Percentiles rank a stretch among this genome's conserved stretches.
Conservation (phyloP, 2,329 filamentous ascomycete species). For the Colletotrichum tamarilloi region DNA sequence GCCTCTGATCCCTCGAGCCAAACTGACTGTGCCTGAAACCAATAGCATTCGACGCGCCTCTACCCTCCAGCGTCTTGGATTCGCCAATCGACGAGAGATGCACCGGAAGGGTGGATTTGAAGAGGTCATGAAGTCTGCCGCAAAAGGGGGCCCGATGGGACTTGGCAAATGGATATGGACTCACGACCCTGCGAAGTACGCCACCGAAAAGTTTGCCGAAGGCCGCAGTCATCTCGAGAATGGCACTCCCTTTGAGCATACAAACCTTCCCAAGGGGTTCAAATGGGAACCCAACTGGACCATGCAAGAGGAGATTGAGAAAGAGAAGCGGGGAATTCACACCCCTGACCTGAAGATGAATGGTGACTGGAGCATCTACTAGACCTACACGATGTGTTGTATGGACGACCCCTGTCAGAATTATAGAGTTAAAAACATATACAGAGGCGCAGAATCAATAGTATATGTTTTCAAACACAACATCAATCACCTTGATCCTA, state of each 20-base stretch:
- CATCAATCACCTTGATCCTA: background rate
- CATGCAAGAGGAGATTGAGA: slow-evolving; percentile 17
- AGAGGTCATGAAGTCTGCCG: too few species aligned
- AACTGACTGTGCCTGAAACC: too few species aligned
- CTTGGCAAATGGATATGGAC: too few species aligned
- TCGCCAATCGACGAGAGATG: too few species aligned
- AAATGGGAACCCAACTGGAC: slow-evolving; percentile 10
- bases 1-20: too few species aligned
- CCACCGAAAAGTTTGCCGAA: background rate
- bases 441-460: background rate
- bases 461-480: background rate
- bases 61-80: too few species aligned
- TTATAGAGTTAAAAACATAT: background rate
- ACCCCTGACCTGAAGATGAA: slow-evolving; percentile 21
- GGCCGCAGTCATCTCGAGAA: background rate
- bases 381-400: background rate
- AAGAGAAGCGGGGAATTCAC: slow-evolving; percentile 10
- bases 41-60: too few species aligned
- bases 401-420: background rate
- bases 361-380: slow-evolving; percentile 14
- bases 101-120: too few species aligned
- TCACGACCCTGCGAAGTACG: background rate
- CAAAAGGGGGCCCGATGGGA: too few species aligned
- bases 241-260: slow-evolving; percentile 3
- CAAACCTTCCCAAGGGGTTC: background rate